Conservation (phyloP, 2,329 filamentous ascomycete species). For the Ilyonectria destructans region DNA sequence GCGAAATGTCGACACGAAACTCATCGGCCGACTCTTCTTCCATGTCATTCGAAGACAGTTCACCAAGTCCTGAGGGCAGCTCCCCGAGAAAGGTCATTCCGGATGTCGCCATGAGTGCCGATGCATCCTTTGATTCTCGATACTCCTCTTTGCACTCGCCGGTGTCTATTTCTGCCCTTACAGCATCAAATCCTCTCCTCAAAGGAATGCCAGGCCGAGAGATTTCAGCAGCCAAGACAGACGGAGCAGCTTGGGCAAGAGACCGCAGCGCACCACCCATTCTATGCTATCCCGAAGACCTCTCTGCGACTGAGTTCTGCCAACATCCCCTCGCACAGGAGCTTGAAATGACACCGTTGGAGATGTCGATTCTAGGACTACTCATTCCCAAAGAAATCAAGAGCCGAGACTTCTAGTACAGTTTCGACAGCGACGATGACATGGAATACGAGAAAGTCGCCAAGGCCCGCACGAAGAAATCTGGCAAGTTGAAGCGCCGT, state of each 20-base stretch:
- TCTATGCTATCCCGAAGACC: conserved; percentile 54
- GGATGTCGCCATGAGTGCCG: conserved; percentile 28
- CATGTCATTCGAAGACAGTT: conserved; percentile 28
- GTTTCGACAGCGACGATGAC: conserved; percentile 56
- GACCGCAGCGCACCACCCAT: conserved; percentile 52
- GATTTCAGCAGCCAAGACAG: conserved; percentile 56
- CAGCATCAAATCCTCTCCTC: conserved; percentile 61
- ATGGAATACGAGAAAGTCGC: conserved; percentile 35
- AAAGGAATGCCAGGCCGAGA: conserved; percentile 59
- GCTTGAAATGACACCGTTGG: conserved; percentile 47
- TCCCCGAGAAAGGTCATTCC: conserved; percentile 25
- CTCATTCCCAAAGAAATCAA: conserved; percentile 54
- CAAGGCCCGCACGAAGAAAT: conserved; percentile 17
- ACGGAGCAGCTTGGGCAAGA: conserved; percentile 54
- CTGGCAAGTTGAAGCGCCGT: conserved; percentile 19
- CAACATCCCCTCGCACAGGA: conserved; percentile 57
- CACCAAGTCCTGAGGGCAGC: conserved; percentile 27
- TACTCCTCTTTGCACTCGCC: conserved; percentile 10
- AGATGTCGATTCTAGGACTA: conserved; percentile 54
- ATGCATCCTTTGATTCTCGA: conserved; percentile 23
- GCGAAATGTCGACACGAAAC: conserved; percentile 13
- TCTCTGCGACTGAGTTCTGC: conserved; percentile 54
- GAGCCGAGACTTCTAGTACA: conserved; percentile 57
- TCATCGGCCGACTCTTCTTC: conserved; percentile 32
- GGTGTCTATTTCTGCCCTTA: conserved; percentile 19